Percentiles rank a stretch among this genome's conserved stretches.
These are phyloP conservation scores for Rachicladosporium sp. DNA, from an alignment of 2,329 filamentous ascomycete species.

Conservation along the genomic window DNA sequence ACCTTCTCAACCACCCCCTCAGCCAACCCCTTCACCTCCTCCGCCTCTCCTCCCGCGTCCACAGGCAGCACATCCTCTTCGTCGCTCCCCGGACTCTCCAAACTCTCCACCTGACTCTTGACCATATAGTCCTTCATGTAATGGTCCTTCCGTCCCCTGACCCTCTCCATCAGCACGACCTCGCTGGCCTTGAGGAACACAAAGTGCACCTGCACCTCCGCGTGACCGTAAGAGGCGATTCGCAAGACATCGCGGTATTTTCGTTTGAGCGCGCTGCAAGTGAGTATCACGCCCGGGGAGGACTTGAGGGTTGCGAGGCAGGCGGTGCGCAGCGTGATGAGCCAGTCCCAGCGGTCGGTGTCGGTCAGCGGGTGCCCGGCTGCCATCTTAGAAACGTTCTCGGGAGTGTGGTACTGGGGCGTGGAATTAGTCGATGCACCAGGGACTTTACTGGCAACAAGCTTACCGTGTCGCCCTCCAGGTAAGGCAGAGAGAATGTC, in stretches of 20 bases:
- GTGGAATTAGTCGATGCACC: not conserved
- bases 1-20: conserved; percentile 27
- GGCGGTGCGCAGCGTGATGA: conserved; percentile 41
- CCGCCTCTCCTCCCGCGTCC: conserved; percentile 31
- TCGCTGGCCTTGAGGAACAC: conserved; percentile 77
- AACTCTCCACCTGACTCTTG: conserved; percentile 71
- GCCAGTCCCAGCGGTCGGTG: conserved; percentile 95
- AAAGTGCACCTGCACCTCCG: conserved; percentile 57
- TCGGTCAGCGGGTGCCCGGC: conserved; percentile 75
- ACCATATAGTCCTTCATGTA: conserved; percentile 98
- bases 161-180: conserved; percentile 61
- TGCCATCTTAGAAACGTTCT: conserved; percentile 69
- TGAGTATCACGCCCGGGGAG: conserved; percentile 63
- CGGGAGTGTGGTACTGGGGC: conserved; percentile 35
- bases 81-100: conserved; percentile 67
- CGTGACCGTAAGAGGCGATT: conserved; percentile 35
- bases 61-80: conserved; percentile 33
- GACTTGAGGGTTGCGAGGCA: conserved; percentile 23
- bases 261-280: conserved; percentile 90
- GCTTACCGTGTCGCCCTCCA: conserved; percentile 40
- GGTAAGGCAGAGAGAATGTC: conserved; percentile 32
- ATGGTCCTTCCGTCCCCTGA: conserved; percentile 63
- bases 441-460: not conserved
- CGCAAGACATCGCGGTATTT: conserved; percentile 73
- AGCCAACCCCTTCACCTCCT: conserved; percentile 30